Conservation (phyloP, 2,329 filamentous ascomycete species). For the Colletotrichum costaricense region DNA sequence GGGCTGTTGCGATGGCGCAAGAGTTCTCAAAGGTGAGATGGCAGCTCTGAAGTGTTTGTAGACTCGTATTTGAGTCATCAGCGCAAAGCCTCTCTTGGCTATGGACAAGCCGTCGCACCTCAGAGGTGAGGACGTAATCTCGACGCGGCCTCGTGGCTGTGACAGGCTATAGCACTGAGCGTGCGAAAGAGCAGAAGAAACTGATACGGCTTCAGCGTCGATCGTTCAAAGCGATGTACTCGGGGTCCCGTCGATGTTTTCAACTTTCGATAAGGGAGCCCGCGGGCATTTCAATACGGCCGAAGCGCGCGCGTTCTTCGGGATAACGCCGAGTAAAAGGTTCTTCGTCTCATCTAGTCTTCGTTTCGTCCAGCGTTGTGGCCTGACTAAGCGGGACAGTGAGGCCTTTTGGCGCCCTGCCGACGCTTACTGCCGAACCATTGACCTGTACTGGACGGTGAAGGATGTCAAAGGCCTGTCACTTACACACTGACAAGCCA, state of each 20-base stretch:
- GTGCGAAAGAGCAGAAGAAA: neutral
- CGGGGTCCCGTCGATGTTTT: neutral
- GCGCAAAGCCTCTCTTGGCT: neutral
- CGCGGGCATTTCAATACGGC: neutral
- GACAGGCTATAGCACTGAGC: neutral
- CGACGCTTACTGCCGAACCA: constrained; percentile 23
- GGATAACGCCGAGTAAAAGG: constrained; percentile 17
- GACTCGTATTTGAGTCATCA: neutral
- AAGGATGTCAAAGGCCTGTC: constrained; percentile 5
- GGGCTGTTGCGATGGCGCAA: constrained; percentile 10
- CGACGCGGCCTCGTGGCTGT: neutral
- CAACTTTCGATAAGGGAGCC: neutral
- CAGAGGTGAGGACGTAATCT: neutral
- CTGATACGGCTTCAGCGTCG: neutral
- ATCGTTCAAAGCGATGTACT: neutral
- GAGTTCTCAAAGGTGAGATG: neutral
- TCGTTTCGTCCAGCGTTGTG: neutral
- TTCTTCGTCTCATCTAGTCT: constrained; percentile 9
- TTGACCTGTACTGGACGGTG: neutral
- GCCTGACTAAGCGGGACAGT: constrained; percentile 19
- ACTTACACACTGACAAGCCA: neutral
- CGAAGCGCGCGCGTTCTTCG: neutral
- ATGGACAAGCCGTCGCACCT: neutral
- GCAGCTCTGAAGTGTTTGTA: neutral
- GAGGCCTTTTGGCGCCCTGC: constrained; percentile 1